Conservation (phyloP, 768 basidiomycete species). For the Calvatia gigantea region DNA sequence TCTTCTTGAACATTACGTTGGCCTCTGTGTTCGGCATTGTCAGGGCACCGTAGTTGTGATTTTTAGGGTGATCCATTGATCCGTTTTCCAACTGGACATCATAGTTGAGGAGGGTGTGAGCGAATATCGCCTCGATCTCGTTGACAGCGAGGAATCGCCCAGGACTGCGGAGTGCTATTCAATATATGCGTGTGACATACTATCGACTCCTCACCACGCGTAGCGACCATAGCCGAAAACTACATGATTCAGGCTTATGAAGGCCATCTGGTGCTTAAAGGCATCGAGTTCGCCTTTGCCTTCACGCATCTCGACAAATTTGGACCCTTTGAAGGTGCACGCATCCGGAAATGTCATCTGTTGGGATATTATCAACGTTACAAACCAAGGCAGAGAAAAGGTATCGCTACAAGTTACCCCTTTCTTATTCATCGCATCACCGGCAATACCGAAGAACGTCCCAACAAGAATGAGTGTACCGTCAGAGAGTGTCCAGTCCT, state of each 20-base stretch:
- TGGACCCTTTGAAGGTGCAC: conserved; percentile 33
- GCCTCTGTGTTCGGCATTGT: conserved; percentile 2
- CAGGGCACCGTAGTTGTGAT: neutral
- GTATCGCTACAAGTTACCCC: conserved; percentile 19
- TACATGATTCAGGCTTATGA: conserved; percentile 21
- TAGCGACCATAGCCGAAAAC: conserved; percentile 29
- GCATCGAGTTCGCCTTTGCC: conserved; percentile 14
- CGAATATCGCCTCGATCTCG: conserved; percentile 35
- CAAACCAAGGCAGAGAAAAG: neutral
- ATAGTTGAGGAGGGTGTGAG: conserved; percentile 33
- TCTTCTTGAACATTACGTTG: conserved; percentile 5
- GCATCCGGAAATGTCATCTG: conserved; percentile 23
- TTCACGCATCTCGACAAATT: conserved; percentile 30
- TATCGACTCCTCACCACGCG: conserved; percentile 20
- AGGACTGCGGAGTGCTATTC: conserved; percentile 20
- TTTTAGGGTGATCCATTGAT: neutral
- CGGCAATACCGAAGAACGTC: conserved; percentile 24
- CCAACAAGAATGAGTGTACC: conserved; percentile 24
- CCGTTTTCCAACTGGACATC: conserved; percentile 27
- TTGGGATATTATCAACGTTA: neutral
- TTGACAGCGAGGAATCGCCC: conserved; percentile 40
- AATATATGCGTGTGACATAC: neutral
- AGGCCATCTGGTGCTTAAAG: conserved; percentile 25
- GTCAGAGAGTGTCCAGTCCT: conserved; percentile 41
- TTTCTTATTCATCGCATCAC: conserved; percentile 26